Evolutionary conservation across 2,329 filamentous ascomycete genomes (phyloP), one percentile per base, ranked within the genome.

Genomic region (Pseudovirgaria hyperparasitica): DNA sequence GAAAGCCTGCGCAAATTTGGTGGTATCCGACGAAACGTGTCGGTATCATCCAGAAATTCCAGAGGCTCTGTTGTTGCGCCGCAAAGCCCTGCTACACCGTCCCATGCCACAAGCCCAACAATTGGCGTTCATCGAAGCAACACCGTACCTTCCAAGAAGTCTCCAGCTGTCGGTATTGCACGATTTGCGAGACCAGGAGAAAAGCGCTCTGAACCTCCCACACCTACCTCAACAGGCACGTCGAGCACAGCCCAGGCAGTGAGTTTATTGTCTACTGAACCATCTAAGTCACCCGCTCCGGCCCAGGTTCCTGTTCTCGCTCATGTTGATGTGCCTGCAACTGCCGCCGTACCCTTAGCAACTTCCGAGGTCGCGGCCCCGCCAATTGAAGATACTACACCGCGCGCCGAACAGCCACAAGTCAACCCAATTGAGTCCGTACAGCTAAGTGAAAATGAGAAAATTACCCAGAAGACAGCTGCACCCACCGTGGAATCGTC

Each of bases 91-190:
- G 45, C 48, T 2, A 43, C 46, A 14, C 43, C 50, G 7, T 38
- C 42, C 0, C 54, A 51, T 26, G 37, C 31, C 6, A 40, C 49
- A 9, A n/a, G n/a, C n/a, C 37, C 48, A 3, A 37, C 72, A 23
- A 62, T 56, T 21, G 69, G 72, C 23, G 63, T 82, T n/a, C 69
- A 76, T 43, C 61, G 76, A 38, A 94, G 87, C 57, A 96, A 96
- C 48, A 98, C 90, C 3, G 66, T 96, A 9, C 90, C 90, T 1
- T 90, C 87, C 0, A 92, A 92, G 48, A 78, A 80, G 49, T 90
- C 84, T 0, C 82, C 84, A 6, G 73, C 72, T 6, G 54, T 86
- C 22, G 37, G 41, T n/a, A 44, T 42, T 19, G 37, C 42, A 20
- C 45, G 48, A n/a, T 53, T 53, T 29, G 32, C 41, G 5, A 32